Percentiles rank a stretch among this genome's conserved stretches.
Evolutionary conservation across 805 yeast genomes (phyloP).

Genomic region (Candida schatavii): DNA sequence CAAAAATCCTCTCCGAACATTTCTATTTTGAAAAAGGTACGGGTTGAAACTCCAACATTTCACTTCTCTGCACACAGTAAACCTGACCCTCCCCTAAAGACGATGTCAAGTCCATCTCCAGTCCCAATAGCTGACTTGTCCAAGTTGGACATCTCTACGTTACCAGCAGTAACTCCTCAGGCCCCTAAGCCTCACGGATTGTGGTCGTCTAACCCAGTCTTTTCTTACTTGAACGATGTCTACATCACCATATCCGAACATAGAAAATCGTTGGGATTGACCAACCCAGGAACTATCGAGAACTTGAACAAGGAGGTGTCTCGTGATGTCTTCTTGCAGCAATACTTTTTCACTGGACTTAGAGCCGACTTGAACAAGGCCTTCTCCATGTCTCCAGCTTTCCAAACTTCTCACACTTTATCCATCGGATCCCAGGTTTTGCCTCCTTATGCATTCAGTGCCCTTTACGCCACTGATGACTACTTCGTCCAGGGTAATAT

Average conservation of each 20-base stretch:
- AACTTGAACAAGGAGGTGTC: conserved; percentile 90
- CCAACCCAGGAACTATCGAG: conserved; percentile 94
- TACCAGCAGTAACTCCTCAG: conserved; percentile 55
- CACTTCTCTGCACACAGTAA: too few relatives aligned
- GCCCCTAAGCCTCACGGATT: conserved; percentile 55
- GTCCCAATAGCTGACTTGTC: conserved; percentile 59
- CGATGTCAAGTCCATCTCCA: conserved; percentile 24
- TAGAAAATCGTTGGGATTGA: conserved; percentile 75
- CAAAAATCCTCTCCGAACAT: neutral
- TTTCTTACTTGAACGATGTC: conserved; percentile 73
- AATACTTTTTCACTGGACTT: conserved; percentile 89
- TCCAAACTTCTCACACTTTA: conserved; percentile 94
- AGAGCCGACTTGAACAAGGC: conserved; percentile 96
- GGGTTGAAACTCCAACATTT: too few relatives aligned
- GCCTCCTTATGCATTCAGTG: conserved; percentile 89
- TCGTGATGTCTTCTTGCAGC: conserved; percentile 87
- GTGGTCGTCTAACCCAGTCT: conserved; percentile 83
- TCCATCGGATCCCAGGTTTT: conserved; percentile 79
- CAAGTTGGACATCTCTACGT: conserved; percentile 53
- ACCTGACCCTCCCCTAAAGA: neutral
- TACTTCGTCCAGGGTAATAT: conserved; percentile 87
- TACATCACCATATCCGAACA: conserved; percentile 71
- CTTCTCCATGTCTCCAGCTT: conserved; percentile 85
- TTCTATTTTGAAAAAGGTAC: too few relatives aligned
- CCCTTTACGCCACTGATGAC: conserved; percentile 83